phyloP scores from a whole-genome alignment of 2,329 filamentous ascomycete genomes.

The Aspergillus bombycis region DNA sequence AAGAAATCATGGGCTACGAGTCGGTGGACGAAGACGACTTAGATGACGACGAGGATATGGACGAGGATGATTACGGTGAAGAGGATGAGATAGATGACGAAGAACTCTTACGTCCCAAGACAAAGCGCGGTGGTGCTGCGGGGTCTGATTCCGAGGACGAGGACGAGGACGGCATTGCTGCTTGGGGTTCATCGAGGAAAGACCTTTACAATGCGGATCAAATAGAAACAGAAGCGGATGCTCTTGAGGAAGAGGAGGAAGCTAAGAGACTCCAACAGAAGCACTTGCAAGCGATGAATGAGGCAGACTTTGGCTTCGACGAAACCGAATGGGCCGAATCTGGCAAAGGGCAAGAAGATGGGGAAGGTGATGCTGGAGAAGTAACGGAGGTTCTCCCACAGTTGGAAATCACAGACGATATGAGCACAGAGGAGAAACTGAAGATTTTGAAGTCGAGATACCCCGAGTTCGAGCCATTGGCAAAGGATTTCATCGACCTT shows the following conservation, averaged over 20 bases:
- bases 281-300: conserved; percentile 83
- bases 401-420: conserved; percentile 76
- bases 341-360: conserved; percentile 49
- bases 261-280: conserved; percentile 87
- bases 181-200: conserved; percentile 84
- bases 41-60: conserved; percentile 39
- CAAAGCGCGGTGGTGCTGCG: conserved; percentile 22
- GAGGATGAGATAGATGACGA: conserved; percentile 39
- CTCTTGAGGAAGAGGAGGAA: conserved; percentile 88
- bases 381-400: conserved; percentile 87
- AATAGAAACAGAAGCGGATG: conserved; percentile 71
- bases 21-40: conserved; percentile 52
- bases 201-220: conserved; percentile 92
- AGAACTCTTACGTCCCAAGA: conserved; percentile 20
- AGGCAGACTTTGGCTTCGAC: conserved; percentile 92
- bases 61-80: conserved; percentile 40
- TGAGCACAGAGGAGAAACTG: conserved; percentile 73
- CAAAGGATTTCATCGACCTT: conserved; percentile 76
- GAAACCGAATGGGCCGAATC: conserved; percentile 79
- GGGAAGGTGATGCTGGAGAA: conserved; percentile 56
- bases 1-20: conserved; percentile 63
- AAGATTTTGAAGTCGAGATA: conserved; percentile 79
- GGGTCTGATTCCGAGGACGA: conserved; percentile 40
- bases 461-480: conserved; percentile 87
- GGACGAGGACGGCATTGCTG: conserved; percentile 61